phyloP scores from a whole-genome alignment of 805 yeast genomes.

The Maudiozyma bulderi region DNA sequence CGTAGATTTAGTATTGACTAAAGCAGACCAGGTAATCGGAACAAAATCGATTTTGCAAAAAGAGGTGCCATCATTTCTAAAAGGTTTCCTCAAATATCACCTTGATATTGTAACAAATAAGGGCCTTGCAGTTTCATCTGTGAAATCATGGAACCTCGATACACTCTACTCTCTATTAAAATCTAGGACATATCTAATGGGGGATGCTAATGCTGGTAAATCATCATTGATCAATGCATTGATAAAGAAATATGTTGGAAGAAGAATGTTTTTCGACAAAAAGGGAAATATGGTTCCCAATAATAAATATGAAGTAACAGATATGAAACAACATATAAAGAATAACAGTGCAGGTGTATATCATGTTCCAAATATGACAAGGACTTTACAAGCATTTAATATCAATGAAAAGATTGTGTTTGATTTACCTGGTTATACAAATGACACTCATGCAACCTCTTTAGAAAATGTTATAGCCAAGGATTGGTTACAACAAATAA shows the following conservation, averaged over 20 bases:
- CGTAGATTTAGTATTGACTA: constrained; percentile 18
- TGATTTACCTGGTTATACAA: constrained; percentile 35
- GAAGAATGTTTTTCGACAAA: constrained; percentile 8
- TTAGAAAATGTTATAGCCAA: constrained; percentile 24
- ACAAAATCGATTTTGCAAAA: constrained; percentile 14
- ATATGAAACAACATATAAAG: constrained; percentile 6
- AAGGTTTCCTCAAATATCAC: constrained; percentile 23
- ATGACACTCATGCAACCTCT: constrained; percentile 12
- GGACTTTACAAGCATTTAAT: constrained; percentile 37
- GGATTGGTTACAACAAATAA: constrained; percentile 22
- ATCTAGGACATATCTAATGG: constrained; percentile 42
- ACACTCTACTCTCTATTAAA: constrained; percentile 15
- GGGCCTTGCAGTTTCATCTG: constrained; percentile 17
- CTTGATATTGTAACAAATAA: constrained; percentile 25
- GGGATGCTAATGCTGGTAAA: constrained; percentile 64
- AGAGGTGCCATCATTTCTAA: constrained; percentile 26
- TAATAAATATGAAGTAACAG: constrained; percentile 1
- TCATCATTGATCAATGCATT: constrained; percentile 48
- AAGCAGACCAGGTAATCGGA: constrained; percentile 26
- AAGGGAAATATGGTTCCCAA: constrained; percentile 5
- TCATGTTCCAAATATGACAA: constrained; percentile 62
- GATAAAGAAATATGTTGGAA: constrained; percentile 24
- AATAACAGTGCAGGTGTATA: constrained; percentile 30
- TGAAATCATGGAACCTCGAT: constrained; percentile 23
- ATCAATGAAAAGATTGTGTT: constrained; percentile 25